phyloP scores from a whole-genome alignment of 345 rosid genomes.

The Euclidium syriacum region DNA sequence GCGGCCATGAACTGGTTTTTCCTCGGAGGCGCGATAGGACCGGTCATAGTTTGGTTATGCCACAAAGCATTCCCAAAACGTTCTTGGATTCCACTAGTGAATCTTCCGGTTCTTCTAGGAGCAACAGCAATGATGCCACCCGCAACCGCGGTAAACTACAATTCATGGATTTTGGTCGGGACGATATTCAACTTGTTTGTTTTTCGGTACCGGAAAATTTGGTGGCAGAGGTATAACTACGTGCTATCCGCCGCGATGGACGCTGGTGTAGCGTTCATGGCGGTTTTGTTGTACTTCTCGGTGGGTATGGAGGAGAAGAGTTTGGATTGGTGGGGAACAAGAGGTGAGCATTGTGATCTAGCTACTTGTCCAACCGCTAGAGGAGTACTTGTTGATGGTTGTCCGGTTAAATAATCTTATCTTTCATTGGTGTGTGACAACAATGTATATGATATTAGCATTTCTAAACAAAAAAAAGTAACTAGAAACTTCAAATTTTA shows the following conservation, averaged over 20 bases:
- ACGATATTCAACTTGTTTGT: conserved; percentile 77
- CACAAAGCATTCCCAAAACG: conserved; percentile 74
- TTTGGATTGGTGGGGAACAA: conserved; percentile 72
- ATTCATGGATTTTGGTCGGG: conserved; percentile 71
- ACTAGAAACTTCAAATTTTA: neutral
- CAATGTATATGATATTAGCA: neutral
- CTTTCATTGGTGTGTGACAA: neutral
- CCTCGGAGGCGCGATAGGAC: conserved; percentile 77
- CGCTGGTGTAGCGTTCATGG: conserved; percentile 90
- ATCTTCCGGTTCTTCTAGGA: conserved; percentile 87
- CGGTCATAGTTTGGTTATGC: conserved; percentile 55
- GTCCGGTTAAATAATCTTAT: conserved; percentile 44
- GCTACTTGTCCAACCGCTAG: conserved; percentile 76
- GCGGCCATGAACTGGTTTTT: conserved; percentile 81
- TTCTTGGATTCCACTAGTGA: conserved; percentile 78
- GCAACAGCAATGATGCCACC: conserved; percentile 77
- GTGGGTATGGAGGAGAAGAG: conserved; percentile 52
- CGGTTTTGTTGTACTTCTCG: conserved; percentile 60
- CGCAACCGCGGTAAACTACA: conserved; percentile 73
- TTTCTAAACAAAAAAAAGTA: neutral
- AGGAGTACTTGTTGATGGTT: conserved; percentile 52
- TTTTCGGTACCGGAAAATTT: conserved; percentile 59
- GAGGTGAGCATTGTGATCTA: conserved; percentile 73
- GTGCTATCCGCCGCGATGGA: conserved; percentile 80
- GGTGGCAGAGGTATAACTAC: conserved; percentile 94